These are phyloP conservation scores for Arabidopsis arenosa DNA, from an alignment of 345 rosid genomes.

Conservation along the genomic window DNA sequence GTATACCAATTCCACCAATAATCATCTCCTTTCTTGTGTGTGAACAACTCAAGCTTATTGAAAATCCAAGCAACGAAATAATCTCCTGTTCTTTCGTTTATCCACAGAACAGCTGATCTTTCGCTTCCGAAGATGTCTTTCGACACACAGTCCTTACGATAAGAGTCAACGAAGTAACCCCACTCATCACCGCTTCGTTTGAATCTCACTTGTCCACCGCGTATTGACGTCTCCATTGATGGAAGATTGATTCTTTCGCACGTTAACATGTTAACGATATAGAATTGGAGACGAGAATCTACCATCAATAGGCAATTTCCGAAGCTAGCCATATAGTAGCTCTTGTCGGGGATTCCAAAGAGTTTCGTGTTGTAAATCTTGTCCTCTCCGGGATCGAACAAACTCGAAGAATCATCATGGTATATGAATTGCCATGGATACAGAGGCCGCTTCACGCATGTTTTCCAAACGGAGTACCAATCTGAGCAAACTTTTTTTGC, in stretches of 20 bases:
- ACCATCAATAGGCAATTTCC: neutral
- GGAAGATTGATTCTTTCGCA: neutral
- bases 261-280: neutral
- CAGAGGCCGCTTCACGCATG: neutral
- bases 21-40: neutral
- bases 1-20: neutral
- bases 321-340: neutral
- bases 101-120: neutral
- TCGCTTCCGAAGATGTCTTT: neutral
- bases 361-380: too few relatives aligned
- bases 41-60: neutral
- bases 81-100: neutral
- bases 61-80: neutral
- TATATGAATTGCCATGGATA: neutral
- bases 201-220: neutral
- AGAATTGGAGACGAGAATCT: neutral
- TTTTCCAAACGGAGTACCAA: neutral
- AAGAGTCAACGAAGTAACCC: neutral
- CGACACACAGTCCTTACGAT: neutral
- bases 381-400: neutral
- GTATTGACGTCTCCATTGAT: neutral
- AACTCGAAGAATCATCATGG: neutral
- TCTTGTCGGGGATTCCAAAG: too few relatives aligned
- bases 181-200: neutral
- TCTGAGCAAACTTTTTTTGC: neutral